Evolutionary conservation across 495 filamentous ascomycete species (phyloP).

Genomic region (Pyrenopolyporus hunteri): DNA sequence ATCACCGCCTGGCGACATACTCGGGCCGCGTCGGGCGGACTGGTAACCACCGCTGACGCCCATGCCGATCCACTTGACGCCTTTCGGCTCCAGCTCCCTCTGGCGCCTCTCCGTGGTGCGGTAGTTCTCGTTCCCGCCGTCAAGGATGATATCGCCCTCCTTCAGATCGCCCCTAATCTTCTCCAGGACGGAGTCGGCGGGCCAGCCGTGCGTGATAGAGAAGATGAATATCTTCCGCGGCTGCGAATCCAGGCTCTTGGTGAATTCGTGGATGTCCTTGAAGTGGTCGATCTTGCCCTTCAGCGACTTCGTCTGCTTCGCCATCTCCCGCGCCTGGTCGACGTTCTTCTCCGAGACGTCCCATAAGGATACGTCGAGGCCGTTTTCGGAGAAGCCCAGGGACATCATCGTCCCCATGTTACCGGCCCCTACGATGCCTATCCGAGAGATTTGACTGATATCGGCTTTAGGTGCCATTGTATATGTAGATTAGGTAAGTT

Average conservation of each 20-base stretch:
- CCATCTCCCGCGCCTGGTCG: slow-evolving; percentile 17
- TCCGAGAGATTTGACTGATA: slow-evolving; percentile 25
- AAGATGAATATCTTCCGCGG: slow-evolving; percentile 64
- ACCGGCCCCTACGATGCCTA: slow-evolving; percentile 28
- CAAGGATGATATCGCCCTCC: slow-evolving; percentile 71
- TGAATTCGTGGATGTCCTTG: slow-evolving; percentile 31
- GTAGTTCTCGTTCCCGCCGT: slow-evolving; percentile 75
- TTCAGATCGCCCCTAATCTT: slow-evolving; percentile 62
- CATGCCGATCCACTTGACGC: slow-evolving; percentile 69
- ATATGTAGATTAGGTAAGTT: too few species aligned
- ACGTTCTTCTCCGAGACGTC: slow-evolving; percentile 32
- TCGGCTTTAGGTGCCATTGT: slow-evolving; percentile 9
- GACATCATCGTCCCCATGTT: slow-evolving; percentile 36
- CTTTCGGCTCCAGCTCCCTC: slow-evolving; percentile 58
- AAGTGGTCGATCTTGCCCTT: slow-evolving; percentile 30
- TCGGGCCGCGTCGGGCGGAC: slow-evolving; percentile 67
- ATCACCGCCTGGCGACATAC: slow-evolving; percentile 70
- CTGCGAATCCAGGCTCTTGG: slow-evolving; percentile 29
- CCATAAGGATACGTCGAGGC: slow-evolving; percentile 28
- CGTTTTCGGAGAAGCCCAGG: slow-evolving; percentile 32
- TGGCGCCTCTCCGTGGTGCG: slow-evolving; percentile 70
- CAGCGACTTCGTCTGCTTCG: slow-evolving; percentile 20
- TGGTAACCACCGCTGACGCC: slow-evolving; percentile 76
- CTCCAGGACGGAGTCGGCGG: slow-evolving; percentile 68
- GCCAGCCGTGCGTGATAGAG: slow-evolving; percentile 71